Percentiles rank a stretch among this genome's conserved stretches.
Evolutionary conservation across 495 filamentous ascomycete species (phyloP).

Genomic region (Annulohypoxylon stygium): DNA sequence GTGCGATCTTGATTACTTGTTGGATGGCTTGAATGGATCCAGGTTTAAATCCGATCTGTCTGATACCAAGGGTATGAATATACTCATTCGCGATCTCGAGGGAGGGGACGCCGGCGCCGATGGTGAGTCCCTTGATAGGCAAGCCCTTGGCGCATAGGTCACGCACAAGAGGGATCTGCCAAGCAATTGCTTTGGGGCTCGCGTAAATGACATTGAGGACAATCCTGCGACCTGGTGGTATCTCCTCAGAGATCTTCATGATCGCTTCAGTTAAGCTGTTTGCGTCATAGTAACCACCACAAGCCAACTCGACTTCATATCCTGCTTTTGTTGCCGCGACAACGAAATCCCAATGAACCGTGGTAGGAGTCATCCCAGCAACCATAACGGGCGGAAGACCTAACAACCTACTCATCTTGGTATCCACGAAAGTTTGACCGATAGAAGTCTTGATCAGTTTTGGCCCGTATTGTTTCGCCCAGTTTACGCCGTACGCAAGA

Average conservation of each 20-base stretch:
- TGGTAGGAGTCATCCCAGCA: constrained; percentile 95
- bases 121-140: constrained; percentile 85
- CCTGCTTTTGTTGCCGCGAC: constrained; percentile 96
- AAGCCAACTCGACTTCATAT: constrained; percentile 89
- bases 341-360: constrained; percentile 95
- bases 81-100: constrained; percentile 86
- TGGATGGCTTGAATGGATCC: constrained; percentile 84
- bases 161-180: constrained; percentile 86
- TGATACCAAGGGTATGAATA: constrained; percentile 81
- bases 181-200: constrained; percentile 84
- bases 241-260: constrained; percentile 79
- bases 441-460: constrained; percentile 78
- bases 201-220: constrained; percentile 90
- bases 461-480: constrained; percentile 87
- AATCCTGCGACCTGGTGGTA: constrained; percentile 85
- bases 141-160: constrained; percentile 80
- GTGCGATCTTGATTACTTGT: constrained; percentile 81
- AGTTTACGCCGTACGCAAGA: constrained; percentile 84
- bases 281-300: constrained; percentile 87
- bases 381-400: constrained; percentile 91
- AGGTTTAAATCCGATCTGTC: constrained; percentile 86
- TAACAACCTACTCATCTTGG: constrained; percentile 86
- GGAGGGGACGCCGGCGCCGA: constrained; percentile 84
- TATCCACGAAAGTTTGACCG: constrained; percentile 85
- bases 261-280: constrained; percentile 81